Evolutionary conservation across 441 rosid genomes (phyloP), one percentile per base, ranked within the genome.

Genomic region (Corymbia citriodora): DNA sequence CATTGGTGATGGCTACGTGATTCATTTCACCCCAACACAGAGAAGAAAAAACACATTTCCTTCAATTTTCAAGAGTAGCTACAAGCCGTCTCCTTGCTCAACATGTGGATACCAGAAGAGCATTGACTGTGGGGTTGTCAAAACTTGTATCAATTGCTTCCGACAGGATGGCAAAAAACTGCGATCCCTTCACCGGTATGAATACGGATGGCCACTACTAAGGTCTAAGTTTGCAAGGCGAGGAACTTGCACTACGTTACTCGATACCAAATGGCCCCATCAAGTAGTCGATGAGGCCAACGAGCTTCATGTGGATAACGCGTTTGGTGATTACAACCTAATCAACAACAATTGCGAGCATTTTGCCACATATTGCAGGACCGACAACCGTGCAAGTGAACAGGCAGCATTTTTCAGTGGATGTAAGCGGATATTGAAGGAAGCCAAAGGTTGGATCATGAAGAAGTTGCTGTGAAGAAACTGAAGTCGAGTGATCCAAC

Each of bases 241-340:
- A 65, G 36, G 74, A 65, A 65, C 19, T 14, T 65, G 74, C 19
- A 96, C 97, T 55, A 98, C 97, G 52, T 97, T 97, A 89, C 96
- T 97, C 98, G 95, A 98, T 33, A 98, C 99, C 92, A 97, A 94
- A 94, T 96, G 98, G 89, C 96, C 65, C 97, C 98, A 88, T 98
- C 99, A 55, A 96, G 95, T n/a, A 0, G 74, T 65, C 4, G 0
- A n/a, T n/a, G n/a, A 15, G 74, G 74, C 74, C 74, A n/a, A 0
- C 33, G 8, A 13, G 1, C 40, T 65, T 65, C 74, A 65, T 3
- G 21, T 0, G 0, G 36, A 65, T 0, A 15, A 65, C n/a, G 31
- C 0, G 4, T 65, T 65, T 14, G 74, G 74, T 0, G 36, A n/a
- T 13, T 65, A 65, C 36, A 65, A 14, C 40, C 74, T 65, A 19